Evolutionary conservation across 371 early-diverging fungal species (phyloP), one percentile per base, ranked within the genome.

Genomic region (Paraphysoderma sedebokerense): DNA sequence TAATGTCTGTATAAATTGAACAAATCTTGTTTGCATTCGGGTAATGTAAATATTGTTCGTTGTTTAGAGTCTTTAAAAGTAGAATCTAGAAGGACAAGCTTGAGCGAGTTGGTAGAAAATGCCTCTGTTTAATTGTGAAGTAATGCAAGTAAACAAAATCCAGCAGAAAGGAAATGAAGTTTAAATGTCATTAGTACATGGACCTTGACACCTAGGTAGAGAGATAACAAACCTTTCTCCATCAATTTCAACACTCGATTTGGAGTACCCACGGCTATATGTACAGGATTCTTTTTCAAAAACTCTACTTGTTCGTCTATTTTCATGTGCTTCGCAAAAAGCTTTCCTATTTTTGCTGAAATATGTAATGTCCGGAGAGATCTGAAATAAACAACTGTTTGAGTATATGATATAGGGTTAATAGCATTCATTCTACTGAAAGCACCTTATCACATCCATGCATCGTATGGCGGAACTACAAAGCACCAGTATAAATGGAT

Each of bases 281-380:
- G 79, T 12, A 83, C 62, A 0, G 72, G 61, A 2, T 66, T 59
- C 17, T 60, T 62, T n/a, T 72, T 59, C 42, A 85, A 63, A 45
- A 68, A 63, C 44, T 69, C 51, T 17, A 69, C 59, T 56, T 90
- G 88, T 38, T 82, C 83, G 15, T 65, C 61, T 1, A 86, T 60
- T 56, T 88, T 88, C 55, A 88, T 62, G 54, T 90, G 91, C 47
- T 81, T 74, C 12, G 86, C 81, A 60, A 90, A 90, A 32, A 87
- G 60, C 61, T 90, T 90, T 15, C 74, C 80, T 20, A 85, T 66
- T 47, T 76, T 76, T 30, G 64, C 66, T 28, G 67, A 61, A 52
- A 57, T 59, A 3, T 57, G 39, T 26, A 72, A 69, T 37, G 35
- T 24, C 8, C n/a, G 32, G 17, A 29, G 46, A 57, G 60, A 36